Base-by-base conservation (phyloP, 352 stramenopile species). In the Pythium phragmitis region DNA sequence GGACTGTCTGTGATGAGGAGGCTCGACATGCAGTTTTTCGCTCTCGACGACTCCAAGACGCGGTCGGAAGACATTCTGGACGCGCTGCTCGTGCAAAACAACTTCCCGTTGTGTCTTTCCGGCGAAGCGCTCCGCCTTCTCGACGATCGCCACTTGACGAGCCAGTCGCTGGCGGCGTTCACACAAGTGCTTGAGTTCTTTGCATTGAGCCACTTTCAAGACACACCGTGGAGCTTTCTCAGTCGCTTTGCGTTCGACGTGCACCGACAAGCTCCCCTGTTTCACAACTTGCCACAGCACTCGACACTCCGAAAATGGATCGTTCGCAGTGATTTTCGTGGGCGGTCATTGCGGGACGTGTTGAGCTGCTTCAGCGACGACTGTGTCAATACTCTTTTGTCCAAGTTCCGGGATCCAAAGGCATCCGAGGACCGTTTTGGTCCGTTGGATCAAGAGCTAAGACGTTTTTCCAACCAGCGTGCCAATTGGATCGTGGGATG, bases 31-130 rank as follows among this genome's bases (percentile, higher is more conserved):
- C 79, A 92, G 59, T 92, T 93, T 39, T 93, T 92, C 59, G 75
- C 75, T 16, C 69, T 94, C 6, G 71, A 91, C 37, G 85, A 96
- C 60, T 92, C 85, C 2, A 79, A 75, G 41, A 89, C 88, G 47
- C 85, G 81, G 53, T 90, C 91, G 47, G 70, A 89, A 26, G 76
- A 91, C 61, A 82, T 96, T 34, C 26, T 92, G 13, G 83, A 96
- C 45, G 63, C 74, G 6, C 72, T 96, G 12, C 72, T 94, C 3
- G 82, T 93, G 7, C 69, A 88, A 16, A 71, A 75, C 17, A 77
- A 85, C 33, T 69, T 91, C 8, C 85, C 87, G 1, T 55, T 96
- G 28, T 66, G 60, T 26, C 58, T 92, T 2, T 74, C 65, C 2
- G 81, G 85, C 11, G 41, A 78, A 28, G 72, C 87, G 1, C 57